phyloP scores from a whole-genome alignment of 1,139 yeast genomes.

The Hemisphaericaspora xylofermentans region DNA sequence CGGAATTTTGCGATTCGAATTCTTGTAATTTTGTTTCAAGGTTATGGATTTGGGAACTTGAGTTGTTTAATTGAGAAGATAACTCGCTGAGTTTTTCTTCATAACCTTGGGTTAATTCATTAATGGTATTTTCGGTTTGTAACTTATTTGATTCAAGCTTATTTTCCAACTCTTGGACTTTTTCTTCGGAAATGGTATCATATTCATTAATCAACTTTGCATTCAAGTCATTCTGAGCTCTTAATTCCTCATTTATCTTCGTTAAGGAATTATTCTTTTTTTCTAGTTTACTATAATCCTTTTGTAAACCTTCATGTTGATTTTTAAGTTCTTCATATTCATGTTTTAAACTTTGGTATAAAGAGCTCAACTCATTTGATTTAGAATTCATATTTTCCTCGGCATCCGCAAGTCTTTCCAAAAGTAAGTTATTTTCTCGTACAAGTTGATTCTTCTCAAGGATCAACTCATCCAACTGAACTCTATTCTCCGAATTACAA shows the following conservation, averaged over 20 bases:
- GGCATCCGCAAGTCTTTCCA: not conserved
- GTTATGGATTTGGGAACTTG: slow-evolving; percentile 19
- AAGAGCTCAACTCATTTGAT: slow-evolving; percentile 1
- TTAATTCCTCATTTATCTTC: slow-evolving; percentile 13
- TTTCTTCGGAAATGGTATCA: slow-evolving; percentile 13
- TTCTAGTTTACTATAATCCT: slow-evolving; percentile 4
- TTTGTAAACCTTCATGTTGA: slow-evolving; percentile 2
- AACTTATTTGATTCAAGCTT: slow-evolving; percentile 18
- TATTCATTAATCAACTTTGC: slow-evolving; percentile 18
- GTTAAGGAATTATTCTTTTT: slow-evolving; percentile 10
- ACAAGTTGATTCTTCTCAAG: slow-evolving; percentile 16
- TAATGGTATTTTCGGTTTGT: slow-evolving; percentile 16
- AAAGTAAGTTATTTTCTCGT: slow-evolving; percentile 14
- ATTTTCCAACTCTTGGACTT: slow-evolving; percentile 20
- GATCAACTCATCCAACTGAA: slow-evolving; percentile 14
- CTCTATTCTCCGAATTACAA: slow-evolving; percentile 19
- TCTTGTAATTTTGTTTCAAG: slow-evolving; percentile 20
- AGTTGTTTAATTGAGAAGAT: slow-evolving; percentile 12
- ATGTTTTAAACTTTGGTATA: slow-evolving; percentile 12
- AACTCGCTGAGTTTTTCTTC: slow-evolving; percentile 13
- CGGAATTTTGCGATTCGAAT: slow-evolving; percentile 14
- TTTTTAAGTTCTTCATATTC: slow-evolving; percentile 4
- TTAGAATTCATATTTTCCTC: not conserved
- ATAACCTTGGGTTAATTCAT: slow-evolving; percentile 15
- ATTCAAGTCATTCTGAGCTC: slow-evolving; percentile 24